Evolutionary conservation across 495 filamentous ascomycete species (phyloP), one percentile per base, ranked within the genome.

Genomic region (Bombardia bombarda): DNA sequence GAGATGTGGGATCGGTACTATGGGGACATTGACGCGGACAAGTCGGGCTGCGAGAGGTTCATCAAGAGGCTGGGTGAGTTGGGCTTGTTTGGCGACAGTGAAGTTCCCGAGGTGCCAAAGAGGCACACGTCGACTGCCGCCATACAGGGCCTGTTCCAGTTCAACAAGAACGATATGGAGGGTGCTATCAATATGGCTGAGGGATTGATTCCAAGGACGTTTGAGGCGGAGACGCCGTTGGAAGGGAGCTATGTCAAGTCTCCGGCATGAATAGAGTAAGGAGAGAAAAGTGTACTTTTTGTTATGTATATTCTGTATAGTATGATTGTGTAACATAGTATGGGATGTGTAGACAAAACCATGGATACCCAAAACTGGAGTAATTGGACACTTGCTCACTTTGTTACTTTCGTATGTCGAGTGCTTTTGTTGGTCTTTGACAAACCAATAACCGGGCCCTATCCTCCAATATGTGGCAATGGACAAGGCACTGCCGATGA

Each of bases 1-100:
- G 70, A 83, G 60, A 82, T 98, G 65, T 98, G 92, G 92, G 83
- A 90, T 60, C 78, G 92, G 22, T 98, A 97, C 63, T 98, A 96
- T 48, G 82, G 83, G 3, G 84, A 88, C 26, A 61, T 86, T n/a
- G 87, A 94, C 52, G 40, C 57, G 10, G 73, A 80, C 38, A 80
- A 78, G 9, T 54, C 62, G 2, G 68, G 71, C 13, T 75, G 79
- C 38, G 67, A 74, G 39, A 60, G 63, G 13, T 81, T 82, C 55
- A 46, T 81, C 30, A 22, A 54, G 3, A 60, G 65, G 35, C 56
- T 80, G 23, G 63, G 69, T 17, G 63, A 68, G 37, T 58, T 78
- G 12, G 71, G 67, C 3, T 47, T 79, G 31, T 64, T 78, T 35
- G 60, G 61, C 18, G 56, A 60, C 14, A 44, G 19, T 26, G 45